These are phyloP conservation scores for Eucalyptus guilfoylei DNA, from an alignment of 345 rosid genomes.

Conservation along the genomic window DNA sequence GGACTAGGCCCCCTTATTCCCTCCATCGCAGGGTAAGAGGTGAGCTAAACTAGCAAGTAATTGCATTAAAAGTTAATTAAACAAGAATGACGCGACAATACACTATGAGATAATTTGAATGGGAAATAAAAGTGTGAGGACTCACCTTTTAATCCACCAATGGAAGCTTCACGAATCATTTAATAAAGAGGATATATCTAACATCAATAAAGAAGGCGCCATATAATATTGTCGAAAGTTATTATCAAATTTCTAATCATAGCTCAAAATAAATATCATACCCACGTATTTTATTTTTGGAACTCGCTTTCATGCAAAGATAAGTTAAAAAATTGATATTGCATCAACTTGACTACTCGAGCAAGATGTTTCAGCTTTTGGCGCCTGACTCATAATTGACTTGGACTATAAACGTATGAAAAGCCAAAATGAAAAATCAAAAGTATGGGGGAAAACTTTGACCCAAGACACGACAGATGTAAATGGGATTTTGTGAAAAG, in stretches of 20 bases:
- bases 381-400: not conserved
- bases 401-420: not conserved
- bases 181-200: not conserved
- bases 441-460: not conserved
- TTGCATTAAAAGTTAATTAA: not conserved
- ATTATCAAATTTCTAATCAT: not conserved
- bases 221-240: not conserved
- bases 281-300: not conserved
- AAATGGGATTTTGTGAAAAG: not conserved
- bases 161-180: not conserved
- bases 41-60: not conserved
- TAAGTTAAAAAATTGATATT: not conserved
- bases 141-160: not conserved
- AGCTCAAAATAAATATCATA: rapidly evolving
- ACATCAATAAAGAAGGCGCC: not conserved
- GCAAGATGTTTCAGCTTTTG: not conserved
- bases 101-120: not conserved
- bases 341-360: not conserved
- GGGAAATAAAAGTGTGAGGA: not conserved
- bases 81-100: rapidly evolving
- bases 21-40: not conserved
- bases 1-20: not conserved
- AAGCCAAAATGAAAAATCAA: not conserved
- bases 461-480: not conserved
- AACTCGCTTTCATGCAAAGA: not conserved